Evolutionary conservation across 805 yeast species (phyloP), one percentile per base, ranked within the genome.

Genomic region (Lachancea kluyveri): DNA sequence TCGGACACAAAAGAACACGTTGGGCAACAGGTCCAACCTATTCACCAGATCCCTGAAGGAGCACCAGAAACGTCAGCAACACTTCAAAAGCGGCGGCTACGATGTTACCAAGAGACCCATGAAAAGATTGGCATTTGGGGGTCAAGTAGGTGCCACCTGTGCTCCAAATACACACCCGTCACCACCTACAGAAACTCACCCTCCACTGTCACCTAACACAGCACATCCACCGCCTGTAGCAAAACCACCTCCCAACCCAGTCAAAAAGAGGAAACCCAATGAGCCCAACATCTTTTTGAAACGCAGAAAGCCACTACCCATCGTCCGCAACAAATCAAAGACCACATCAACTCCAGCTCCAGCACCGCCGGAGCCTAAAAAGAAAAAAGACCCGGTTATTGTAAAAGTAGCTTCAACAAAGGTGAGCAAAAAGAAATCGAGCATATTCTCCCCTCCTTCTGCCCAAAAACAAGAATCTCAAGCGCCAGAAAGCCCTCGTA

Each of bases 41-140:
- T 48, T 45, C 24, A 40, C 35, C 14, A 41, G 40, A 21, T 39
- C 51, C 8, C 19, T 42, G n/a, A 45, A 39, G 25, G 52, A 40
- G 8, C 46, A 43, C 25, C 42, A 37, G 6, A 29, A 33, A 16
- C 35, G 53, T 17, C 40, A 39, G 14, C 43, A 37, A 28, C 50
- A 45, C 17, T 48, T 50, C 31, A 41, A 35, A 14, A 39, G 37
- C 18, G 45, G 39, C 6, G 44, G 42, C 5, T 36, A 32, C 17
- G 42, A 33, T 22, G 36, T 35, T 21, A 33, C 39, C 4, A 43
- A 37, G 23, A 26, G 41, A 21, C 45, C 41, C 21, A 31, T 41
- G 6, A 40, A 42, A 8, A 41, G 59, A 20, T 45, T 53, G n/a
- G 59, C 59, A 15, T 55, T 55, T 39, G 57, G 57, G 3, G 60